These are phyloP conservation scores for Dactylellina haptotyla DNA, from an alignment of 2,329 filamentous ascomycete genomes.

Conservation along the genomic window DNA sequence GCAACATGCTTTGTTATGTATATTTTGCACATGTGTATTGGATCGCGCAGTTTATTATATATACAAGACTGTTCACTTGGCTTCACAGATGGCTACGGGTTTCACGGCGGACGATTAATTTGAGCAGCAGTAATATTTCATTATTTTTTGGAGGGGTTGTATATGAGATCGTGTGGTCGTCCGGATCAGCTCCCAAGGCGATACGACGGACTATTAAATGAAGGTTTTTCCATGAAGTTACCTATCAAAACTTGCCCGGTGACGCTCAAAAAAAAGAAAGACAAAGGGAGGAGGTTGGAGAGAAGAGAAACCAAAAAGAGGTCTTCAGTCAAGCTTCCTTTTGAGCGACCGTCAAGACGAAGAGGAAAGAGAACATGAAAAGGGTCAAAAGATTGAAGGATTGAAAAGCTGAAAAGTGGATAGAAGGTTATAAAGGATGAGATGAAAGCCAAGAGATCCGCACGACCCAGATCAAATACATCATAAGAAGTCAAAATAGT, in stretches of 20 bases:
- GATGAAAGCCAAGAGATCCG: neutral
- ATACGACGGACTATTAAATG: conserved; percentile 53
- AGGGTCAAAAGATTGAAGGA: conserved; percentile 1
- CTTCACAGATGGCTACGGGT: conserved; percentile 1
- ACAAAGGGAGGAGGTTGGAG: conserved; percentile 10
- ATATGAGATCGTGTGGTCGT: conserved; percentile 46
- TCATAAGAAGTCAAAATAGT: neutral
- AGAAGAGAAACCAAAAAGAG: conserved; percentile 5
- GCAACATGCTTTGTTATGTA: conserved; percentile 5
- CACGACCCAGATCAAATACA: conserved; percentile 40
- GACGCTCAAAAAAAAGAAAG: conserved; percentile 6
- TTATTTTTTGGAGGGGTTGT: conserved; percentile 18
- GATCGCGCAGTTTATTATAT: neutral
- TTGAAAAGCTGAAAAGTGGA: conserved; percentile 7
- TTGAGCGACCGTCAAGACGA: conserved; percentile 50
- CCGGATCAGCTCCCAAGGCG: conserved; percentile 52
- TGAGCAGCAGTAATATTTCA: conserved; percentile 52
- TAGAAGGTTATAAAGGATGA: conserved; percentile 13
- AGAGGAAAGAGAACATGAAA: conserved; percentile 29
- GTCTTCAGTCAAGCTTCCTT: conserved; percentile 50
- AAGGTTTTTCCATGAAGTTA: conserved; percentile 46
- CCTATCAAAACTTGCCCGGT: conserved; percentile 49
- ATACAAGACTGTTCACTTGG: too few relatives aligned
- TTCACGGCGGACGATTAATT: neutral
- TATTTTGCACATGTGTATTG: neutral